Base-by-base conservation (phyloP, 345 rosid species). In the Anacardium occidentale region DNA sequence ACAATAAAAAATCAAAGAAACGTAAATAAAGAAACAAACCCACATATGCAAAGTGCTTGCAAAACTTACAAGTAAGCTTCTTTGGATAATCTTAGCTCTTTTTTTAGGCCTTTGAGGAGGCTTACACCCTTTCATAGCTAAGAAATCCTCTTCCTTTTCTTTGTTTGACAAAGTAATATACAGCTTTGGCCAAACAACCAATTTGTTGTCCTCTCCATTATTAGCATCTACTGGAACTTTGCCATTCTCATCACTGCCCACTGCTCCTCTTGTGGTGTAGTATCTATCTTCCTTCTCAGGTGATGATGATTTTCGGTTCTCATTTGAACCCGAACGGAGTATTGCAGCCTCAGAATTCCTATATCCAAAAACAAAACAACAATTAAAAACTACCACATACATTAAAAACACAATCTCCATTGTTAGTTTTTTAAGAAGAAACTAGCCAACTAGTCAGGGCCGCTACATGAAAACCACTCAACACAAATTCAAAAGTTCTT, bases 101-200 rank as follows among this genome's bases (percentile, higher is more conserved):
- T 87, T 89, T 68, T 84, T 89, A 47, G 94, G 94, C 80, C 94
- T 84, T 65, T 89, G 94, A 63, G 91, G 86, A 62, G 82, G 88
- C 78, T 89, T 89, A 58, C 94, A 89, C 10, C 94, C 94, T 79
- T 89, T 89, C 94, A 89, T 89, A 7, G 91, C 90, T 82, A 89
- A 70, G 68, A 89, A 89, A 72, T 89, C 94, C 65, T 89, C 91
- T 51, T 89, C 94, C 67, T 89, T 89, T 76, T 89, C 94, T 83
- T 89, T 89, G 83, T 88, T 89, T 24, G 94, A 89, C 63, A 89
- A 79, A 6, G 82, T 73, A 17, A 83, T 78, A 58, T 70, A 84
- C 62, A 89, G 81, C 81, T 85, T 87, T 37, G 94, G 94, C 94
- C 94, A 89, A 26, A 81, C 83, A 22, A 61, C 58, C 57, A 76